Evolutionary conservation across 192 early-diverging fungal species (phyloP), one percentile per base, ranked within the genome.

Genomic region (Chytriomyces sp.): DNA sequence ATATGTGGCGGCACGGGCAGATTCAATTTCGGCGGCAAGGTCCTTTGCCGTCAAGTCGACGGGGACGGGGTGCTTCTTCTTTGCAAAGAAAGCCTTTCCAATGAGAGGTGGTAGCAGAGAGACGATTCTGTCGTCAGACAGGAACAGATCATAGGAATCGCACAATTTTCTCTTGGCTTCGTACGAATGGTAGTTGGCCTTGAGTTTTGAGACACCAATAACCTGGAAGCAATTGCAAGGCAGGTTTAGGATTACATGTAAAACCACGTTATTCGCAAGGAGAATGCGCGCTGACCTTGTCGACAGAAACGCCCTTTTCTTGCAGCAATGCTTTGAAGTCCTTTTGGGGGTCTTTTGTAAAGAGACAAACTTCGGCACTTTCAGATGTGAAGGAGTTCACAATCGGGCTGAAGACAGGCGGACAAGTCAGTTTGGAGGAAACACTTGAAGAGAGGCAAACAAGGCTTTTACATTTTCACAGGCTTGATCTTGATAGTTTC

Each of bases 281-380:
- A n/a, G 24, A 72, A 60, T 60, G 44, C 57, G 9, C 16, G 10
- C 59, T 71, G 68, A 89, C 91, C 81, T 92, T 93, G 73, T 82
- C 82, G 28, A 97, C 59, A 64, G 86, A 53, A 65, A 95, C 82
- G 18, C 87, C 82, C 64, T 92, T 89, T 35, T 82, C 73, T 61
- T 81, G 82, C 10, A 98, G 76, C 75, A 91, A 80, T 24, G 92
- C 90, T 72, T 96, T 93, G 82, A 86, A 91, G n/a, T 90, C 87
- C 70, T 87, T 83, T 79, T 94, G 90, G 24, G 93, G 91, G 71
- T 93, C 93, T 84, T 95, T 97, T 46, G 91, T 92, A 75, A 98
- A 90, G 68, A 98, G 80, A 81, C 96, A 98, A 18, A 97, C 89
- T 64, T 92, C 89, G 10, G 89, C 88, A 67, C 85, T 83, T n/a